Percentiles rank a stretch among this genome's conserved stretches.
Conservation (phyloP, 2,329 filamentous ascomycete species). For the Xylariaceae sp. region DNA sequence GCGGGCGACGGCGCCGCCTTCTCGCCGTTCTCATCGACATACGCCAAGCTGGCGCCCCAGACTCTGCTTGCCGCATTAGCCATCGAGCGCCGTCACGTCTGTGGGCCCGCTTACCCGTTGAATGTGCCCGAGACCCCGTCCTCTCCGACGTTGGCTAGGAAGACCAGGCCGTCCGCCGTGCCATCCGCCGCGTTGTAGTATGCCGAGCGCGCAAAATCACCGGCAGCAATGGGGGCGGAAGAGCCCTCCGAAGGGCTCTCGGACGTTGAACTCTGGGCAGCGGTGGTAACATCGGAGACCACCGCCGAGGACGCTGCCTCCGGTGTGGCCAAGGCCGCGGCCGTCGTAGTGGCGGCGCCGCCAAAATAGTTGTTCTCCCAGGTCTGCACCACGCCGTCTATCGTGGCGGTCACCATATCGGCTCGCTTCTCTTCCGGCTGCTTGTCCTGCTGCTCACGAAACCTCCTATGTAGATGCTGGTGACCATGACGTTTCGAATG, state of each 20-base stretch:
- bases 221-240: constrained; percentile 11
- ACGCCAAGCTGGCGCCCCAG: constrained; percentile 39
- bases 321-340: constrained; percentile 7
- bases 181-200: constrained; percentile 38
- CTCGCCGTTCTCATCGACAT: constrained; percentile 34
- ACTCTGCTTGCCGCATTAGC: constrained; percentile 21
- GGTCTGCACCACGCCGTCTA: constrained; percentile 48
- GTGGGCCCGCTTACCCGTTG: constrained; percentile 30
- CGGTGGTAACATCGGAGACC: not conserved
- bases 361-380: constrained; percentile 52
- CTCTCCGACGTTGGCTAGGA: constrained; percentile 41
- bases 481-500: constrained; percentile 37
- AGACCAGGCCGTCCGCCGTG: constrained; percentile 35
- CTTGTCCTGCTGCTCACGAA: constrained; percentile 23
- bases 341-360: constrained; percentile 10
- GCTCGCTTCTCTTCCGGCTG: constrained; percentile 35
- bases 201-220: constrained; percentile 33
- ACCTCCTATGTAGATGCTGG: constrained; percentile 41
- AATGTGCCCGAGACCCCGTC: constrained; percentile 32
- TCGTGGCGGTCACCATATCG: constrained; percentile 48
- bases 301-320: constrained; percentile 4
- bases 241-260: constrained; percentile 5
- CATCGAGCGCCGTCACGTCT: not conserved
- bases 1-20: constrained; percentile 30
- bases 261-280: constrained; percentile 5